A percentile compares a stretch with the other conserved stretches of the same genome.
These are phyloP conservation scores for Fusarium albidum DNA, from an alignment of 2,329 filamentous ascomycete genomes.

Conservation along the genomic window DNA sequence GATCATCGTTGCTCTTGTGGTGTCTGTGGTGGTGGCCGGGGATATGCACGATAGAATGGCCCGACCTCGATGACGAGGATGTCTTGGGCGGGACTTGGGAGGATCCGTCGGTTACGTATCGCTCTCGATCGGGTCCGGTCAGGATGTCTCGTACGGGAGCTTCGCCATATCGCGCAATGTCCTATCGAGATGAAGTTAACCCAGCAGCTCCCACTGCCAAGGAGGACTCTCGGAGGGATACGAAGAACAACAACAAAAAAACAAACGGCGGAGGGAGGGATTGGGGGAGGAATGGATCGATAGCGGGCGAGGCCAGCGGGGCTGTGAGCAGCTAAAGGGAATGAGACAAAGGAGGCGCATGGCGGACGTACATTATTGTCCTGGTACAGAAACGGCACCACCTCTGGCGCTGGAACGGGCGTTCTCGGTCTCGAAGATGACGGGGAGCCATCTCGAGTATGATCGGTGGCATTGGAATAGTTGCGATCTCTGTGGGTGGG, in stretches of 20 bases:
- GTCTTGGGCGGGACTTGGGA: slow-evolving; percentile 64
- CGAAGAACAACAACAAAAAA: slow-evolving; percentile 16
- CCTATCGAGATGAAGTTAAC: slow-evolving; percentile 54
- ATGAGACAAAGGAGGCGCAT: slow-evolving; percentile 38
- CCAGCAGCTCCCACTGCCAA: slow-evolving; percentile 19
- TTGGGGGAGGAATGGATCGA: slow-evolving; percentile 26
- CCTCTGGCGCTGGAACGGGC: slow-evolving; percentile 88
- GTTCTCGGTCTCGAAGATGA: slow-evolving; percentile 80
- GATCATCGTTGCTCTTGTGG: slow-evolving; percentile 74
- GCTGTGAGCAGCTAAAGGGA: slow-evolving; percentile 17
- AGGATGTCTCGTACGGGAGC: slow-evolving; percentile 77
- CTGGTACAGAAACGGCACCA: slow-evolving; percentile 97
- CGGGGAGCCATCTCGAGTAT: slow-evolving; percentile 78
- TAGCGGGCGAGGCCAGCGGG: slow-evolving; percentile 18
- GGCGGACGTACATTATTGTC: slow-evolving; percentile 70
- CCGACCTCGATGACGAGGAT: slow-evolving; percentile 68
- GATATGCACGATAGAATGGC: slow-evolving; percentile 69
- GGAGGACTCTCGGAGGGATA: slow-evolving; percentile 2
- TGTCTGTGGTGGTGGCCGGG: slow-evolving; percentile 72
- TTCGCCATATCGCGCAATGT: slow-evolving; percentile 80
- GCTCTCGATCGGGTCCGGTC: slow-evolving; percentile 73
- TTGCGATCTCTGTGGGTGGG: slow-evolving; percentile 75
- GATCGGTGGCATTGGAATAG: slow-evolving; percentile 79
- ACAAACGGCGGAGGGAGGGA: slow-evolving; percentile 16
- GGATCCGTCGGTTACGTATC: slow-evolving; percentile 63